Conservation (phyloP, 805 yeast genomes). For the Saccharomycopsis amapae region DNA sequence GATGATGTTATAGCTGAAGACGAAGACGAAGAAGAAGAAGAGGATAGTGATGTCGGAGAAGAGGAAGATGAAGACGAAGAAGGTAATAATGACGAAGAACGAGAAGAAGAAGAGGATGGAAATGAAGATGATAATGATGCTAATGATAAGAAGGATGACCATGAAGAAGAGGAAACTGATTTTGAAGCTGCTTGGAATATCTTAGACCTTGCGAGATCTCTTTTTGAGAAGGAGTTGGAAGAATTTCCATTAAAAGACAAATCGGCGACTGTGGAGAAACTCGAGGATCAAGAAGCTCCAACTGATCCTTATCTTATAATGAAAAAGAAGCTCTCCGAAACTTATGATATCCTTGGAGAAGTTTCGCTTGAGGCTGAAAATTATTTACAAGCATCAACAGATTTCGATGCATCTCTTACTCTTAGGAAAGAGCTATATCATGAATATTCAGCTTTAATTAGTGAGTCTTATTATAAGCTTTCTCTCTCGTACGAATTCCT, state of each 20-base stretch:
- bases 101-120: conserved; percentile 30
- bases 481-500: conserved; percentile 73
- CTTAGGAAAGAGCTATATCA: conserved; percentile 44
- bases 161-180: conserved; percentile 25
- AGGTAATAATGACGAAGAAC: conserved; percentile 26
- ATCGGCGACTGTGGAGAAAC: conserved; percentile 24
- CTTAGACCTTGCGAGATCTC: conserved; percentile 66
- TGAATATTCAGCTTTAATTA: conserved; percentile 45
- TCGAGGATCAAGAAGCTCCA: conserved; percentile 26
- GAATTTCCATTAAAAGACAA: conserved; percentile 19
- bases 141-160: conserved; percentile 23
- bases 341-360: conserved; percentile 79
- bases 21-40: conserved; percentile 27
- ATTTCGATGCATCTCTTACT: conserved; percentile 52
- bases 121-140: conserved; percentile 25
- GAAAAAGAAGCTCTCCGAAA: conserved; percentile 57
- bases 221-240: conserved; percentile 44
- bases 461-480: conserved; percentile 76
- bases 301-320: conserved; percentile 30
- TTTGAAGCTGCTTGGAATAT: conserved; percentile 88
- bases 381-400: conserved; percentile 68
- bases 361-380: conserved; percentile 86
- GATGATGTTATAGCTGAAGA: conserved; percentile 25
- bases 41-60: conserved; percentile 25
- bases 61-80: conserved; percentile 23